These are phyloP conservation scores for Aleurites moluccanus DNA, from an alignment of 441 rosid genomes.

Conservation along the genomic window DNA sequence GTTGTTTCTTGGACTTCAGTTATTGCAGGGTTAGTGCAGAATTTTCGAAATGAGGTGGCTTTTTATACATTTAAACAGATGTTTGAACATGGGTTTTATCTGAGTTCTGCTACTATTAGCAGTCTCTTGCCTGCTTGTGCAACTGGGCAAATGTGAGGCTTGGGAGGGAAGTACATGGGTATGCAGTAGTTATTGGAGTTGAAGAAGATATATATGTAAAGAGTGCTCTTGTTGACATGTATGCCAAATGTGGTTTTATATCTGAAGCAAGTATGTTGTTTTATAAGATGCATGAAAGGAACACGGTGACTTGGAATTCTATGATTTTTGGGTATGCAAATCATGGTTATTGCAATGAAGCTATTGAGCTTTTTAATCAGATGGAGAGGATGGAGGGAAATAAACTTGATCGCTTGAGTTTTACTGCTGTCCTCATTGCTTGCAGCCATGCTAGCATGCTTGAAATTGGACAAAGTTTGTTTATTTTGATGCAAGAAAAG, in stretches of 20 bases:
- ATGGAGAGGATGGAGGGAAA: slow-evolving; percentile 54
- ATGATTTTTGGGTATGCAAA: slow-evolving; percentile 83
- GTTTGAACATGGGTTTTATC: slow-evolving; percentile 50
- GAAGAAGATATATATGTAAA: slow-evolving; percentile 56
- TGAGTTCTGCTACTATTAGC: slow-evolving; percentile 64
- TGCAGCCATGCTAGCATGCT: slow-evolving; percentile 70
- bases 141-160: slow-evolving; percentile 37
- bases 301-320: slow-evolving; percentile 73
- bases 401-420: slow-evolving; percentile 69
- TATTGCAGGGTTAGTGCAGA: slow-evolving; percentile 76
- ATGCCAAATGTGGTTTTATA: slow-evolving; percentile 65
- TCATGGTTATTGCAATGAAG: slow-evolving; percentile 67
- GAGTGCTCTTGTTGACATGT: slow-evolving; percentile 78
- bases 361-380: slow-evolving; percentile 57
- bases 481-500: slow-evolving; percentile 58
- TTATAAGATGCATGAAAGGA: slow-evolving; percentile 46
- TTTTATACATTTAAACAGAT: slow-evolving; percentile 56
- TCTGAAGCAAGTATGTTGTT: slow-evolving; percentile 58
- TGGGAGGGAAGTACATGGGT: slow-evolving; percentile 74
- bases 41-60: slow-evolving; percentile 47
- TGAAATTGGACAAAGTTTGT: slow-evolving; percentile 60
- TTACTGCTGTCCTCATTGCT: slow-evolving; percentile 76
- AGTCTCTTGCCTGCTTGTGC: slow-evolving; percentile 77
- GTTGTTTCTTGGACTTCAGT: slow-evolving; percentile 78
- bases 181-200: slow-evolving; percentile 57